A percentile compares a stretch with the other conserved stretches of the same genome.
Evolutionary conservation across 768 basidiomycete genomes (phyloP).

Genomic region (Podaxis mareebaensis): DNA sequence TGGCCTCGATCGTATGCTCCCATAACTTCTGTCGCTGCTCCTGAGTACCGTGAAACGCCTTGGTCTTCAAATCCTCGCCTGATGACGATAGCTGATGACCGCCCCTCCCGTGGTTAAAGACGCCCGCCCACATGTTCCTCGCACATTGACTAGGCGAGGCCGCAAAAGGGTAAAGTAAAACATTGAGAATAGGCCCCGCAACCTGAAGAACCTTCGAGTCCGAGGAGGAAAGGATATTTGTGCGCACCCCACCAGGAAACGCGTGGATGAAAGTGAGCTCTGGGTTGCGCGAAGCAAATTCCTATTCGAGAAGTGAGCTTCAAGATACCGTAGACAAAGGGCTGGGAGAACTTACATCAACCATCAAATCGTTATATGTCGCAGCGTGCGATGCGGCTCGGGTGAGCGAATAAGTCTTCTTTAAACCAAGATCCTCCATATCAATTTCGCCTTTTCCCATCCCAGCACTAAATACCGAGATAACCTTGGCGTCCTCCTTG

Average conservation of each 20-base stretch:
- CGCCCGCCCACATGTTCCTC: slow-evolving; percentile 36
- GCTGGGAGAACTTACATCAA: slow-evolving; percentile 35
- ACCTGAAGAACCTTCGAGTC: slow-evolving; percentile 26
- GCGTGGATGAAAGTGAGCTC: slow-evolving; percentile 39
- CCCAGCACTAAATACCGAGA: slow-evolving; percentile 41
- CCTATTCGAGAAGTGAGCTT: slow-evolving; percentile 24
- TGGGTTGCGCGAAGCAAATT: slow-evolving; percentile 36
- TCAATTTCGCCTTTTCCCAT: slow-evolving; percentile 34
- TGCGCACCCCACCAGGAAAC: slow-evolving; percentile 40
- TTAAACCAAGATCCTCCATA: slow-evolving; percentile 46
- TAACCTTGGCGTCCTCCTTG: slow-evolving; percentile 49
- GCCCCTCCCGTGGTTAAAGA: slow-evolving; percentile 27
- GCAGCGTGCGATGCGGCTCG: slow-evolving; percentile 30
- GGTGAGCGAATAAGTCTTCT: slow-evolving; percentile 36
- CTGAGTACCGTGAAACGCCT: slow-evolving; percentile 35
- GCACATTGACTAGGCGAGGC: slow-evolving; percentile 30
- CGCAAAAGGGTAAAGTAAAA: slow-evolving; percentile 27
- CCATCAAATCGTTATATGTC: slow-evolving; percentile 51
- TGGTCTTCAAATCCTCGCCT: slow-evolving; percentile 33
- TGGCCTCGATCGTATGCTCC: slow-evolving; percentile 26
- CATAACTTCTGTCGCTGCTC: slow-evolving; percentile 37
- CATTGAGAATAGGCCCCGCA: slow-evolving; percentile 20
- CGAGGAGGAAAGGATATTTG: slow-evolving; percentile 27
- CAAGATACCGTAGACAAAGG: neutral
- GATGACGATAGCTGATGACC: slow-evolving; percentile 31